phyloP scores from a whole-genome alignment of 495 filamentous ascomycete species.

The Penicillium daleae region DNA sequence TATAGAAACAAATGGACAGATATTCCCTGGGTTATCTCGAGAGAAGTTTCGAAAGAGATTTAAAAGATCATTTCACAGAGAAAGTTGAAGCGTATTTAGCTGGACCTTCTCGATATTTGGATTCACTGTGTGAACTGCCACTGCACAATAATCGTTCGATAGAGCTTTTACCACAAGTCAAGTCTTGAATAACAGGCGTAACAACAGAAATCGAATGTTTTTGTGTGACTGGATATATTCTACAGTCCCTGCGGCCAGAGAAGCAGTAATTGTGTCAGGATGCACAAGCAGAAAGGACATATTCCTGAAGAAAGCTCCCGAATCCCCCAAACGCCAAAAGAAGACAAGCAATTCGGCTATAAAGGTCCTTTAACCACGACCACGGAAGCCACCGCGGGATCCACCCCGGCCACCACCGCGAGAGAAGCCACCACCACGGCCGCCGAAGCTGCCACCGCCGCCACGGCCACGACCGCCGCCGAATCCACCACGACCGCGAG shows the following conservation, averaged over 20 bases:
- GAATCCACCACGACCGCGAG: constrained; percentile 39
- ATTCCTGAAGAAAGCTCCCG: constrained; percentile 52
- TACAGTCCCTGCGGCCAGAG: constrained; percentile 40
- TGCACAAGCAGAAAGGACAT: constrained; percentile 49
- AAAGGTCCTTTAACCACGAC: constrained; percentile 38
- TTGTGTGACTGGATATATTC: constrained; percentile 43
- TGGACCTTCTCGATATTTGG: too few relatives aligned
- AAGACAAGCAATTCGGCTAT: constrained; percentile 45
- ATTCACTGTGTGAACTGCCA: too few relatives aligned
- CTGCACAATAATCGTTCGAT: too few relatives aligned
- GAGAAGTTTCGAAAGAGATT: too few relatives aligned
- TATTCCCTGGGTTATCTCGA: too few relatives aligned
- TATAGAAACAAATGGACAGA: background rate
- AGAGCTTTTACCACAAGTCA: too few relatives aligned
- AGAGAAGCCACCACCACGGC: constrained; percentile 48
- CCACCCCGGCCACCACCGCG: constrained; percentile 34
- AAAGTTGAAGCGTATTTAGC: too few relatives aligned
- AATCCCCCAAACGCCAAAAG: constrained; percentile 56
- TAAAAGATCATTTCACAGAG: too few relatives aligned
- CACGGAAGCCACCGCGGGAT: constrained; percentile 41
- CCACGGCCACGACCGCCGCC: constrained; percentile 50
- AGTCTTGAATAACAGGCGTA: background rate
- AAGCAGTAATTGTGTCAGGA: constrained; percentile 44
- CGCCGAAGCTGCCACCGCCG: constrained; percentile 37
- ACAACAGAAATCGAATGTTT: constrained; percentile 19